phyloP scores from a whole-genome alignment of 352 stramenopile genomes.

The Thraustotheca clavata region DNA sequence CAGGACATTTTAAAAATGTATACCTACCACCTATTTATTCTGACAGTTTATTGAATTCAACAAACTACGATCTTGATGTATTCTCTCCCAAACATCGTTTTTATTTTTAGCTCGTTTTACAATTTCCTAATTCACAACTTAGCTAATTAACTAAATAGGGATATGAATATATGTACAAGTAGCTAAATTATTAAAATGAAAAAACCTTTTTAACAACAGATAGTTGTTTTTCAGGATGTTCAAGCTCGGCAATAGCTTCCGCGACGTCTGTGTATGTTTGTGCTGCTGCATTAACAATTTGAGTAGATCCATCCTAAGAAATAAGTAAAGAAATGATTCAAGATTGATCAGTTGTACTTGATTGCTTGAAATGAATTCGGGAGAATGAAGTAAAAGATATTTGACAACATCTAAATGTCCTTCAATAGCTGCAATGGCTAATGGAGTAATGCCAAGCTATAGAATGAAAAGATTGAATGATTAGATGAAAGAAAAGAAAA shows the following conservation, averaged over 20 bases:
- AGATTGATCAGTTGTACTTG: background rate
- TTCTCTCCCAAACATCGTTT: no score
- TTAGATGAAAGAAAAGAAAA: background rate
- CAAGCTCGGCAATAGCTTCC: conserved; percentile 21
- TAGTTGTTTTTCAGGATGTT: conserved; percentile 11
- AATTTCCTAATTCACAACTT: no score
- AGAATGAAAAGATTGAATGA: background rate
- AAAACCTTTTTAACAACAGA: conserved; percentile 17
- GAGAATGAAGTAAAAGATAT: conserved; percentile 2
- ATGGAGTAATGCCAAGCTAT: conserved; percentile 16
- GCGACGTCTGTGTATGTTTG: conserved; percentile 18
- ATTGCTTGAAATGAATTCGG: conserved; percentile 11
- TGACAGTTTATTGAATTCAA: no score
- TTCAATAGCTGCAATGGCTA: conserved; percentile 30
- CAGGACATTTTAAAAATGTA: no score
- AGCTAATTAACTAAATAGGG: no score
- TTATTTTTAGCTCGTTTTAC: no score
- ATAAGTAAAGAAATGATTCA: background rate
- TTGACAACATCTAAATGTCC: conserved; percentile 35
- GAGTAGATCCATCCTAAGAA: conserved; percentile 12
- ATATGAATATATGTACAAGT: no score
- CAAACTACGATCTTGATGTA: no score
- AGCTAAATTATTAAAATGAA: conserved; percentile 11
- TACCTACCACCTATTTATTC: no score
- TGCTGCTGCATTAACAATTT: conserved; percentile 18